Evolutionary conservation across 2,329 filamentous ascomycete genomes (phyloP).

Genomic region (Monosporascus sp.): DNA sequence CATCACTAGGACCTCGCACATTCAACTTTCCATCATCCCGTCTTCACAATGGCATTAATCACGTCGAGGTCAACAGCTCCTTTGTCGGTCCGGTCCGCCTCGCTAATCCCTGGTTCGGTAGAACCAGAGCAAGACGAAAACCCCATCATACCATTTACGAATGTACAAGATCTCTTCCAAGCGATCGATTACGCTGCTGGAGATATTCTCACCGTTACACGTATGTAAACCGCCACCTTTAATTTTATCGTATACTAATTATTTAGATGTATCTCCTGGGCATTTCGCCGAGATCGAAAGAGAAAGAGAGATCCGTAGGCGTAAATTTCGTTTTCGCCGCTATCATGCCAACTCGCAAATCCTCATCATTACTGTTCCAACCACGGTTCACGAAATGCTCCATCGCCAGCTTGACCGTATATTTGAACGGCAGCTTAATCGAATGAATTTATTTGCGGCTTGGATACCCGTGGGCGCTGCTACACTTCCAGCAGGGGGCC

Average conservation of each 20-base stretch:
- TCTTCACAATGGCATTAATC: too few relatives aligned
- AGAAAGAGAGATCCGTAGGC: neutral
- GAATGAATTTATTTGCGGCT: neutral
- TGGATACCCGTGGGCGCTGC: neutral
- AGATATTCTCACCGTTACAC: neutral
- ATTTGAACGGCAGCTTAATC: neutral
- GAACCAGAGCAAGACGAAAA: too few relatives aligned
- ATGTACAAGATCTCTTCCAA: too few relatives aligned
- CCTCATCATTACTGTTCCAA: constrained; percentile 3
- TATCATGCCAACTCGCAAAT: constrained; percentile 1
- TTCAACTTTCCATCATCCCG: too few relatives aligned
- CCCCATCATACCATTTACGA: too few relatives aligned
- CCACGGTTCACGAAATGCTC: neutral
- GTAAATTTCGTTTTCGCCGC: constrained; percentile 2
- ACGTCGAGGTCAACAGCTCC: too few relatives aligned
- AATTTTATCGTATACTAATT: neutral
- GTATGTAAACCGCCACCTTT: neutral
- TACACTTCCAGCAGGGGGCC: constrained; percentile 2
- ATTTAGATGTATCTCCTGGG: neutral
- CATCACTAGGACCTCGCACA: too few relatives aligned
- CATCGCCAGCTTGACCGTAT: neutral
- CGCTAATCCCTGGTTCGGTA: too few relatives aligned
- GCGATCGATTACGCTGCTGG: neutral
- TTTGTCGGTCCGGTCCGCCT: too few relatives aligned
- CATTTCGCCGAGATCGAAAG: neutral